phyloP scores from a whole-genome alignment of 2,329 filamentous ascomycete genomes.

The Colletotrichum sp. region DNA sequence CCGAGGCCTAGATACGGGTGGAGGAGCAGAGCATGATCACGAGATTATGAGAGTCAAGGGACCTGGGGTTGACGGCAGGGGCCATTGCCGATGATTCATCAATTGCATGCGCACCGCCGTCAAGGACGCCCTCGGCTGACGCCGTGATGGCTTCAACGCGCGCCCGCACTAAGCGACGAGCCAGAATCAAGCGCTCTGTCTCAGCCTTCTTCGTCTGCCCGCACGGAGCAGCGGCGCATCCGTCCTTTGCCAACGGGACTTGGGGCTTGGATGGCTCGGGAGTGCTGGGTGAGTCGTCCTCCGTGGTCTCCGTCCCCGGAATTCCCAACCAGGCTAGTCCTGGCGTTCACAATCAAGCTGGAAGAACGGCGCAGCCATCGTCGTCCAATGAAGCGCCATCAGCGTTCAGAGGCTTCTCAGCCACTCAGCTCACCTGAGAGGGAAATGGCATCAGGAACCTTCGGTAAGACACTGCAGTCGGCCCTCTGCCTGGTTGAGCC shows the following conservation, averaged over 20 bases:
- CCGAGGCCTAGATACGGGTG: background rate
- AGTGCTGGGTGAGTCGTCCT: background rate
- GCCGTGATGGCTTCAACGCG: background rate
- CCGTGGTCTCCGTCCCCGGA: background rate
- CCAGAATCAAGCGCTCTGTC: background rate
- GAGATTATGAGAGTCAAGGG: background rate
- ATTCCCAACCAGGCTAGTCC: background rate
- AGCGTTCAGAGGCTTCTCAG: background rate
- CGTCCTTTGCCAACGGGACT: background rate
- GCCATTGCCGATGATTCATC: background rate
- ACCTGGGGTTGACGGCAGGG: background rate
- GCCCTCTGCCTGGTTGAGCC: background rate
- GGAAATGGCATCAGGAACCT: background rate
- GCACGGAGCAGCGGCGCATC: background rate
- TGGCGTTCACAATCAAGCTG: background rate
- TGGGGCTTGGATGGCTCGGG: background rate
- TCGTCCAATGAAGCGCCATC: background rate
- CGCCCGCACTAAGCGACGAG: constrained; percentile 7
- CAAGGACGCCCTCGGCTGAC: background rate
- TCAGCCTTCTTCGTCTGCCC: background rate
- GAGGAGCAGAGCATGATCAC: background rate
- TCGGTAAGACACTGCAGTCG: background rate
- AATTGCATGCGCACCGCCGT: background rate
- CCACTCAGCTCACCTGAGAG: background rate
- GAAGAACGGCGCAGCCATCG: background rate